Base-by-base conservation (phyloP, 768 basidiomycete species). In the Boletus sp. region DNA sequence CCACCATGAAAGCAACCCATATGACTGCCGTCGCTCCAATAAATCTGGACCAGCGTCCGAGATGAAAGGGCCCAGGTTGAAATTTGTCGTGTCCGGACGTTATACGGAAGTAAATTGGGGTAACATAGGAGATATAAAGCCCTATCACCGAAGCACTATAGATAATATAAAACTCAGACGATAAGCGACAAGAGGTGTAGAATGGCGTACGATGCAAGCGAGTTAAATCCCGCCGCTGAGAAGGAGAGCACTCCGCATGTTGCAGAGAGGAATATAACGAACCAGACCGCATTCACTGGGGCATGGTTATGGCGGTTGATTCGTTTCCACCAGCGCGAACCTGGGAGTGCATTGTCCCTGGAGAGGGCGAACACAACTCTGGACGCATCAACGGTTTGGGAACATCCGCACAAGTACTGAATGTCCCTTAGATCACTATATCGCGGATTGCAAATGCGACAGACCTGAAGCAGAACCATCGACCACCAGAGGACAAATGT, bases 341-440 rank as follows among this genome's bases (percentile, higher is more conserved):
- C 74, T 4, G 76, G 76, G 9, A 75, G 61, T 12, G 73, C 76
- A 46, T 74, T 65, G 45, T 77, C 77, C 10, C 77, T 56, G 9
- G 64, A 68, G 63, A 80, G 77, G 29, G 78, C 78, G 48, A 78
- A 80, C 30, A 80, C 68, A 28, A 78, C 78, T 40, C 78, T 73
- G 15, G 79, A 78, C 20, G 77, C 78, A 59, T 80, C 78, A 28
- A 80, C 71, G 50, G 67, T 71, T 60, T 81, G 80, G 10, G 79
- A 78, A 9, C 77, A 78, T 36, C 77, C 78, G 2, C 73, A 76
- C 29, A 77, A 65, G 55, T 69, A 78, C 75, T 79, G 63, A 10
- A 40, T 15, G 18, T 3, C 11, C 8, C 7, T 58, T 18, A 52
- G 40, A 33, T 28, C 7, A 45, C 41, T 15, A 10, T 33, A 17